A percentile compares a stretch with the other conserved stretches of the same genome.
These are phyloP conservation scores for Aspergillus sp. DNA, from an alignment of 2,329 filamentous ascomycete genomes.

Conservation along the genomic window DNA sequence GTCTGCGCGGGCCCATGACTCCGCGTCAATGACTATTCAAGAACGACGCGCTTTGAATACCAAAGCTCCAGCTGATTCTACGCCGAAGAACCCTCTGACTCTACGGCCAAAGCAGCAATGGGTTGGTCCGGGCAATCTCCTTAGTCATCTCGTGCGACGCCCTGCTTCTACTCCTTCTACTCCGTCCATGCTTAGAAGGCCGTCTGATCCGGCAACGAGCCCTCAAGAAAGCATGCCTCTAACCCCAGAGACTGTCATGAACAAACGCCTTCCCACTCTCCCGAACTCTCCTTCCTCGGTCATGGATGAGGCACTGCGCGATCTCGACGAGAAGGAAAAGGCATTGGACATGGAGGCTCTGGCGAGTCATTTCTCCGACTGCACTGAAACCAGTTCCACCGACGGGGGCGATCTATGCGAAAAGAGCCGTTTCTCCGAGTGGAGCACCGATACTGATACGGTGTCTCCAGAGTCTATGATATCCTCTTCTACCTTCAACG, in stretches of 20 bases:
- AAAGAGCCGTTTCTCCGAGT: slow-evolving; percentile 42
- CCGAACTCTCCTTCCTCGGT: slow-evolving; percentile 49
- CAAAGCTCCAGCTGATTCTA: slow-evolving; percentile 24
- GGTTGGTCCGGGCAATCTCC: slow-evolving; percentile 8
- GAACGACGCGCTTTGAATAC: slow-evolving; percentile 38
- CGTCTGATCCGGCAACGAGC: slow-evolving; percentile 9
- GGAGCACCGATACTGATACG: slow-evolving; percentile 39
- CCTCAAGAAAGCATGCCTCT: slow-evolving; percentile 25
- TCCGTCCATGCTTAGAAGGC: slow-evolving; percentile 23
- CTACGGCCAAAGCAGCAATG: slow-evolving; percentile 24
- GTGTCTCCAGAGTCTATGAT: slow-evolving; percentile 37
- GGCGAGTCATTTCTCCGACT: slow-evolving; percentile 45
- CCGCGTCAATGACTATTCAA: slow-evolving; percentile 32
- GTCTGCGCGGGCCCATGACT: slow-evolving; percentile 8
- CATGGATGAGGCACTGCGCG: slow-evolving; percentile 41
- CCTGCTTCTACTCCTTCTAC: slow-evolving; percentile 21
- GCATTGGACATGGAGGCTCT: slow-evolving; percentile 33
- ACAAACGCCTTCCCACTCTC: slow-evolving; percentile 46
- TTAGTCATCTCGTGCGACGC: slow-evolving; percentile 5
- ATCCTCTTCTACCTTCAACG: slow-evolving; percentile 34
- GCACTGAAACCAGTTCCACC: slow-evolving; percentile 35
- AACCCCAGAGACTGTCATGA: slow-evolving; percentile 27
- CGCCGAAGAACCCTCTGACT: slow-evolving; percentile 28
- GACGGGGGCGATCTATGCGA: slow-evolving; percentile 29
- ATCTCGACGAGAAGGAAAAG: slow-evolving; percentile 33